A percentile compares a stretch with the other conserved stretches of the same genome.
phyloP scores from a whole-genome alignment of 192 early-diverging fungal species.

The Powellomyces hirtus region DNA sequence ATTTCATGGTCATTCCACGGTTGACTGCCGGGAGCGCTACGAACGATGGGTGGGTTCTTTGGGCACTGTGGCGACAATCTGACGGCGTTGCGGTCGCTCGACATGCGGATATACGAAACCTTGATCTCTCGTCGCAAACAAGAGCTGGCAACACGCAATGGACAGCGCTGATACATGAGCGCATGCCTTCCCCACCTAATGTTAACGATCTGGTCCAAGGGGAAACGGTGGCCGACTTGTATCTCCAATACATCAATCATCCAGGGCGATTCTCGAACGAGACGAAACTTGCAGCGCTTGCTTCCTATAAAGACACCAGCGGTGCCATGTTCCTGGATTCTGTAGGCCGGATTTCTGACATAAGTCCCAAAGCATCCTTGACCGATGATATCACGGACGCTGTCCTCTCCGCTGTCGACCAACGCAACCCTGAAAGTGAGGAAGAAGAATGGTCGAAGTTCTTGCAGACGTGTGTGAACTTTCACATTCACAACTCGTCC shows the following conservation, averaged over 20 bases:
- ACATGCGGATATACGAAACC: neutral
- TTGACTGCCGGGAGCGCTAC: neutral
- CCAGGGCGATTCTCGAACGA: neutral
- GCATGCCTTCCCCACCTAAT: neutral
- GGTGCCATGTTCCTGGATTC: neutral
- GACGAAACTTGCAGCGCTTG: neutral
- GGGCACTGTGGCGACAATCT: neutral
- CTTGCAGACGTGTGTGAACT: neutral
- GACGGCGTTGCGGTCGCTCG: neutral
- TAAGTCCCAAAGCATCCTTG: neutral
- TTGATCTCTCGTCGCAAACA: neutral
- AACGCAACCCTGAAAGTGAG: neutral
- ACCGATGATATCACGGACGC: neutral
- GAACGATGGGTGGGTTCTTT: slow-evolving; percentile 4
- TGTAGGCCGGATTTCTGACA: neutral
- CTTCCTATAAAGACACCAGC: neutral
- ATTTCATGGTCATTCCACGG: neutral
- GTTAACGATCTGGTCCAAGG: neutral
- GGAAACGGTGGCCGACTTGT: neutral
- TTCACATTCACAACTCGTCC: neutral
- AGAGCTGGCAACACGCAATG: neutral
- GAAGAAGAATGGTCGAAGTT: slow-evolving; percentile 4
- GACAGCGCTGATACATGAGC: neutral
- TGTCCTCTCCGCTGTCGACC: neutral
- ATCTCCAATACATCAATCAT: neutral